Base-by-base conservation (phyloP, 768 basidiomycete genomes). In the Clathrus columnatus region DNA sequence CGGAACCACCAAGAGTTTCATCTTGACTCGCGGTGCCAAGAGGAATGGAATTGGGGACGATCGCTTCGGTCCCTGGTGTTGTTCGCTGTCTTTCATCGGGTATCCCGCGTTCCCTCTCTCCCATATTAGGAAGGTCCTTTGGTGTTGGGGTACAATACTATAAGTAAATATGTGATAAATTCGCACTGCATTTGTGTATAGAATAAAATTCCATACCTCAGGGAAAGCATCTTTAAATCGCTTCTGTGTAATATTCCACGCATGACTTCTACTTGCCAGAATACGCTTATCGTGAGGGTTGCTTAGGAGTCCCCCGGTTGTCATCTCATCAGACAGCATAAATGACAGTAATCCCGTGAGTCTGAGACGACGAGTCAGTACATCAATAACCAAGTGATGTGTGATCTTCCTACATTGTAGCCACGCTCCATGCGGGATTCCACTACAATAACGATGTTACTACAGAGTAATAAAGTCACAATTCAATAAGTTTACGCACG, bases 311-410 rank as follows among this genome's bases (percentile, higher is more conserved):
- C 89, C 91, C 8, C 95, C 95, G 0, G 95, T 96, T 0, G 96
- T 98, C 80, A 97, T 92, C 70, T 96, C 93, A 61, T 96, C 91
- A 0, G 88, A 84, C 48, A 94, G 75, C 93, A 95, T 95, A 73
- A 96, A 96, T 4, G 88, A 91, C 48, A 95, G 72, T 18, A 98
- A 76, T 18, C 96, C 96, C 5, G 93, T 97, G 62, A 95, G 77
- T 70, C 92, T 95, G 20, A 29, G 47, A 20, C 57, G 60, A 48
- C 61, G n/a, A 61, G 24, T 27, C 42, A 30, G 50, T 50, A 56
- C 48, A 41, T 51, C 57, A 23, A 55, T n/a, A n/a, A 59, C 18
- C 58, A 18, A 7, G 42, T 41, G 48, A 60, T 55, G 26, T 50
- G 27, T 27, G 16, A 48, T n/a, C 14, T 56, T 41, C 21, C 10